phyloP scores from a whole-genome alignment of 192 early-diverging fungal genomes.

The Neocallimastix lanati region DNA sequence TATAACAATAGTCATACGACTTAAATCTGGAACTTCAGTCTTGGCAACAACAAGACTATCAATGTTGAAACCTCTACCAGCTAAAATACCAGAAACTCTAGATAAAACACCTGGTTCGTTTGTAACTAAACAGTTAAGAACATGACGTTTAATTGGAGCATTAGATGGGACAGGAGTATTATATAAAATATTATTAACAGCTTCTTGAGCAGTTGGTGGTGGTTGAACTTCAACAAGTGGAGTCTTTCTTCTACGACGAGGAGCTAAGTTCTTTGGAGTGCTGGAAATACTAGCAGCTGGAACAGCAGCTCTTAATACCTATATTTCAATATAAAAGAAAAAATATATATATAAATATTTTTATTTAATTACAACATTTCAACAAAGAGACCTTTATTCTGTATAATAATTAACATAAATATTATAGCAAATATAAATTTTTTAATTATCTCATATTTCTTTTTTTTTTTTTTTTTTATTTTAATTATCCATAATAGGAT shows the following conservation, averaged over 20 bases:
- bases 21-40: conserved; percentile 81
- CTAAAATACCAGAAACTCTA: conserved; percentile 64
- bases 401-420: too few relatives aligned
- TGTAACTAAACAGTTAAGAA: conserved; percentile 86
- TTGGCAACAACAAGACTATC: conserved; percentile 91
- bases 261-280: neutral
- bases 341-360: too few relatives aligned
- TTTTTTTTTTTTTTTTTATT: too few relatives aligned
- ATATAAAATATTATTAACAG: conserved; percentile 90
- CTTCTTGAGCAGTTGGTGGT: conserved; percentile 71
- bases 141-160: conserved; percentile 52
- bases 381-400: too few relatives aligned
- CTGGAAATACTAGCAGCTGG: neutral
- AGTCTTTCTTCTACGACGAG: neutral
- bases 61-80: conserved; percentile 90
- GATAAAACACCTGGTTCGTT: conserved; percentile 76
- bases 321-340: too few relatives aligned
- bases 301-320: neutral
- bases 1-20: conserved; percentile 91
- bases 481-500: too few relatives aligned
- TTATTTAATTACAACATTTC: too few relatives aligned
- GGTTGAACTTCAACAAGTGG: conserved; percentile 3
- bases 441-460: too few relatives aligned
- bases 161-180: conserved; percentile 50
- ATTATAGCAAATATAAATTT: too few relatives aligned